A percentile compares a stretch with the other conserved stretches of the same genome.
Conservation (phyloP, 371 early-diverging fungal genomes). For the Fennellomyces sp. region DNA sequence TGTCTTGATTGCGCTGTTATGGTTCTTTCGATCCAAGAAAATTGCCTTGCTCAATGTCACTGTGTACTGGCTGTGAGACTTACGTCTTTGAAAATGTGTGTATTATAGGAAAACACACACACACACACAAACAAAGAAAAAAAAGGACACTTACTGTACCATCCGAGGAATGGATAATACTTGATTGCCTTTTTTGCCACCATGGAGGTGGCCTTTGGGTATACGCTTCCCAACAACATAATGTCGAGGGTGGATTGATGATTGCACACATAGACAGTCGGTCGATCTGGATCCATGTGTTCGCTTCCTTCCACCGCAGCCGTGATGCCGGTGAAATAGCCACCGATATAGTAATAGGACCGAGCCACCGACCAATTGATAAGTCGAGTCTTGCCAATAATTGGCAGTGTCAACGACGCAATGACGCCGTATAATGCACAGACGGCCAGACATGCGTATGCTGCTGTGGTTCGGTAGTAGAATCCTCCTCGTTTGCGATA, state of each 20-base stretch:
- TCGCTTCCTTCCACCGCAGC: constrained; percentile 67
- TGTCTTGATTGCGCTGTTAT: constrained; percentile 78
- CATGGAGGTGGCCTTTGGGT: constrained; percentile 73
- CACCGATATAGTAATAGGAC: constrained; percentile 49
- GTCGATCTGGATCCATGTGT: constrained; percentile 48
- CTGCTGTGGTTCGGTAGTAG: constrained; percentile 27
- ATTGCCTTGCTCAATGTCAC: constrained; percentile 80
- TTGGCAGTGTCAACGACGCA: constrained; percentile 45
- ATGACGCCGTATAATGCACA: constrained; percentile 49
- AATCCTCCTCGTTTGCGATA: constrained; percentile 37
- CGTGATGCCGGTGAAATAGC: constrained; percentile 55
- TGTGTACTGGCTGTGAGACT: no score
- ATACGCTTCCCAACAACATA: constrained; percentile 69
- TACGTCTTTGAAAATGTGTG: not conserved
- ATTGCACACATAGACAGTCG: constrained; percentile 80
- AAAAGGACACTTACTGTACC: constrained; percentile 73
- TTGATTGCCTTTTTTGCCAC: constrained; percentile 85
- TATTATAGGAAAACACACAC: no score
- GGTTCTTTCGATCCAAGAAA: constrained; percentile 89
- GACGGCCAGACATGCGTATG: constrained; percentile 18
- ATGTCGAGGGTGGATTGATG: constrained; percentile 90
- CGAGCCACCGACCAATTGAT: constrained; percentile 69
- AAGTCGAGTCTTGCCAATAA: constrained; percentile 45
- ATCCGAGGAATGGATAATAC: constrained; percentile 85
- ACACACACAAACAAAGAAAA: not conserved